Conservation (phyloP, 768 basidiomycete species). For the Boletus bicolor region DNA sequence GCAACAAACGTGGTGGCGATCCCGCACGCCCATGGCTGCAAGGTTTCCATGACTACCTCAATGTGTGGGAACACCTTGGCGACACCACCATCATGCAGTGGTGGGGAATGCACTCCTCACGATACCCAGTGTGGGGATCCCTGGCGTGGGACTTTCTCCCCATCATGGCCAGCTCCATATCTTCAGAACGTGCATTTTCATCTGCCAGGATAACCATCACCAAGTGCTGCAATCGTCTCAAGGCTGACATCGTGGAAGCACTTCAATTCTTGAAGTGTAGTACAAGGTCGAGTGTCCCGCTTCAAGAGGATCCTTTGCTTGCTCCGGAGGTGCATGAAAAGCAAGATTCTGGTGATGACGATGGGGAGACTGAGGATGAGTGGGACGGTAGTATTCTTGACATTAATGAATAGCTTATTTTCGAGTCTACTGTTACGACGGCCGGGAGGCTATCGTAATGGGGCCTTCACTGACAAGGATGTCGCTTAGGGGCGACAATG, state of each 20-base stretch:
- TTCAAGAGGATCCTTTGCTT: not conserved
- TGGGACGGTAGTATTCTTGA: too few relatives aligned
- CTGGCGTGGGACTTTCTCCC: not conserved
- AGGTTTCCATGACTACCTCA: constrained; percentile 11
- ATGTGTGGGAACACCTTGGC: not conserved
- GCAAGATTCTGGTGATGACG: not conserved
- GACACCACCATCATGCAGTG: constrained; percentile 2
- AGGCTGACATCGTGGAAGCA: not conserved
- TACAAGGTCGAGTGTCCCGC: not conserved
- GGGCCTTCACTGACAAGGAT: too few relatives aligned
- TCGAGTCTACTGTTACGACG: too few relatives aligned
- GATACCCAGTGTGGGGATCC: constrained; percentile 5
- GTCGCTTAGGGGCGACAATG: too few relatives aligned
- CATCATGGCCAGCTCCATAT: constrained; percentile 8
- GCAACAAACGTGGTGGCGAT: not conserved
- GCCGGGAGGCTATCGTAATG: too few relatives aligned
- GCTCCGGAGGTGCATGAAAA: not conserved
- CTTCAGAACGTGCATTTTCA: not conserved
- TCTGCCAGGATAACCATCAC: constrained; percentile 7
- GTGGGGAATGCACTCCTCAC: not conserved
- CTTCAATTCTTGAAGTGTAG: constrained; percentile 5
- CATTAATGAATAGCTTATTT: too few relatives aligned
- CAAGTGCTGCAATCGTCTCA: constrained; percentile 4
- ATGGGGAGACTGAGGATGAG: not conserved
- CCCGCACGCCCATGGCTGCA: not conserved